Base-by-base conservation (phyloP, 2,329 filamentous ascomycete species). In the Juglanconis sp. region DNA sequence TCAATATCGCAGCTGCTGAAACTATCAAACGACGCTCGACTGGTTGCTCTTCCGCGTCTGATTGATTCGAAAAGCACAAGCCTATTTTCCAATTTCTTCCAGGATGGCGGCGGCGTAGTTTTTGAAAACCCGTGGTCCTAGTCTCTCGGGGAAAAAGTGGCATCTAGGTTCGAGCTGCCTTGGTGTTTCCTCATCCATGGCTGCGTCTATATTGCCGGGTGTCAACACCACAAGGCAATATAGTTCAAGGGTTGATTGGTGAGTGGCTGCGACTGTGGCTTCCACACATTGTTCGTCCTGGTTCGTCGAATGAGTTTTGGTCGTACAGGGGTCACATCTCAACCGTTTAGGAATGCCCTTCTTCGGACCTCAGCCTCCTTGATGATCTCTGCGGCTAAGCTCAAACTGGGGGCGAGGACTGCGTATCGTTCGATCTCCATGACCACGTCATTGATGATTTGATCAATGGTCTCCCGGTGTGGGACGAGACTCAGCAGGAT, bases 381-480 rank as follows among this genome's bases (percentile, higher is more conserved):
- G 69, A 94, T 85, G 62, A 94, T 92, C 69, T 94, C 90, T 30
- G 88, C 87, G n/a, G 88, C 87, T 53, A 94, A 78, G 65, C 82
- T 84, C 36, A 94, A 77, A 68, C 90, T 93, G 5, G 91, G 91
- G 3, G 91, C 90, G 36, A 95, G 78, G 65, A 88, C 84, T 0
- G 88, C 84, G 71, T 92, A 90, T 65, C 85, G 82, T 71, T 91
- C 87, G 62, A 93, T 86, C 69, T 94, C 91, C 62, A 85, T 78
- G 50, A 93, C 84, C 51, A 94, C 90, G 60, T 90, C 86, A 68
- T 87, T 87, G 73, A 94, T 91, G 67, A 94, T 91, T 60, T 85
- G 81, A 72, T 93, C 89, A 66, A 93, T 84, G 40, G 86, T 79
- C 63, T 86, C 81, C 56, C 80, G 77, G 64, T 81, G 79, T 35